These are phyloP conservation scores for Cymbomonas tetramitiformis DNA, from an alignment of 139 green algal species.

Conservation along the genomic window DNA sequence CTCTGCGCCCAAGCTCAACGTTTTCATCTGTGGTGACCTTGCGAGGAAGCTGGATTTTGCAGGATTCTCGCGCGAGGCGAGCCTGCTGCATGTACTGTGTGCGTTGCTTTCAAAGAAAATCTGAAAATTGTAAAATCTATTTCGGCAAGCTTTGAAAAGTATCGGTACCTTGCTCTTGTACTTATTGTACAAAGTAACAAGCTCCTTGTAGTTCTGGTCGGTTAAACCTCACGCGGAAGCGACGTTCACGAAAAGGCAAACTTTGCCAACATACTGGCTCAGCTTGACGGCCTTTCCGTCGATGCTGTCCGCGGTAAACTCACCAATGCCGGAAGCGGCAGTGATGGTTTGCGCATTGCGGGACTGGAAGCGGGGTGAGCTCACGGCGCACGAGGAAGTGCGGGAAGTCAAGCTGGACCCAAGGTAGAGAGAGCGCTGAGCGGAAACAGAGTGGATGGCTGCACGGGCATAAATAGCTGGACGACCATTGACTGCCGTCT, in stretches of 20 bases:
- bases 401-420: no score
- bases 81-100: background rate
- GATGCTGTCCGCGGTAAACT: conserved; percentile 26
- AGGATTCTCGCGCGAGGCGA: background rate
- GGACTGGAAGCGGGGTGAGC: no score
- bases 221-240: conserved; percentile 27
- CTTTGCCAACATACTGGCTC: conserved; percentile 27
- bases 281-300: conserved; percentile 24
- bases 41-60: no score
- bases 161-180: conserved; percentile 24
- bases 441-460: no score
- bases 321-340: no score
- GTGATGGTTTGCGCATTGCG: no score
- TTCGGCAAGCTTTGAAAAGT: background rate
- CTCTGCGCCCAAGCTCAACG: conserved; percentile 38
- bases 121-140: background rate
- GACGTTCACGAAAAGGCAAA: conserved; percentile 30
- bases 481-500: no score
- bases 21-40: background rate
- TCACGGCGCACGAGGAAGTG: no score
- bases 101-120: background rate
- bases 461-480: no score
- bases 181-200: conserved; percentile 36
- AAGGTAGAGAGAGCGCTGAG: no score
- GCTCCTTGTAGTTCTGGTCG: conserved; percentile 31